Evolutionary conservation across 108 stramenopile species (phyloP), one percentile per base, ranked within the genome.

Genomic region (Skeletonema marinoi): DNA sequence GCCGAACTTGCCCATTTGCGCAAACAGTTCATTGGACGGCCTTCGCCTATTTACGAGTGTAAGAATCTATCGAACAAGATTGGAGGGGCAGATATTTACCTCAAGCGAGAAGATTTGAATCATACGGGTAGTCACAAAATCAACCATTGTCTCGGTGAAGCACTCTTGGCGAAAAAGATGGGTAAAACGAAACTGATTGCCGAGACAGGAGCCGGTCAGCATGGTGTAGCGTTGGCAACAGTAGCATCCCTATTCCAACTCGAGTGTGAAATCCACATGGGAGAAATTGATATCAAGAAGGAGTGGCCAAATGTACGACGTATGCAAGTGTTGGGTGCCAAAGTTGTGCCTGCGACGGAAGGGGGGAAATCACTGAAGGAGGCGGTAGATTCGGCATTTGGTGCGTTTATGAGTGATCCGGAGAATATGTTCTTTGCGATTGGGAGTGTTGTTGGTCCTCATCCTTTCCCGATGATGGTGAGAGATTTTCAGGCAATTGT

Each of bases 61-160:
- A 80, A 89, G 69, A 89, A 96, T 30, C 79, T 98, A 19, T 88
- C 93, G 6, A 87, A 96, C 70, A 56, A 86, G 58, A 78, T 89
- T 36, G 96, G 97, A 35, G 94, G 96, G 21, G 96, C 93, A 3
- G 82, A 84, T 68, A 96, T 98, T 71, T 98, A 93, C 90, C 70
- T 98, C 42, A 98, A 98, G 75, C 83, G 97, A 19, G 97, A 98
- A 70, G 97, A 98, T 82, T 81, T 98, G 65, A 93, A 94, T 21
- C 97, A 97, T 78, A 98, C 97, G 11, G 97, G 97, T 50, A 92
- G 95, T 19, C 96, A 97, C 84, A 97, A 97, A 86, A 96, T 98
- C 78, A 98, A 98, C 83, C 97, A 98, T 82, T 96, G 95, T 56
- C 88, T 98, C 35, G 97, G 96, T 0, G 95, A 97, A 85, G 95